Base-by-base conservation (phyloP, 805 yeast genomes). In the Saturnispora serradocipensis region DNA sequence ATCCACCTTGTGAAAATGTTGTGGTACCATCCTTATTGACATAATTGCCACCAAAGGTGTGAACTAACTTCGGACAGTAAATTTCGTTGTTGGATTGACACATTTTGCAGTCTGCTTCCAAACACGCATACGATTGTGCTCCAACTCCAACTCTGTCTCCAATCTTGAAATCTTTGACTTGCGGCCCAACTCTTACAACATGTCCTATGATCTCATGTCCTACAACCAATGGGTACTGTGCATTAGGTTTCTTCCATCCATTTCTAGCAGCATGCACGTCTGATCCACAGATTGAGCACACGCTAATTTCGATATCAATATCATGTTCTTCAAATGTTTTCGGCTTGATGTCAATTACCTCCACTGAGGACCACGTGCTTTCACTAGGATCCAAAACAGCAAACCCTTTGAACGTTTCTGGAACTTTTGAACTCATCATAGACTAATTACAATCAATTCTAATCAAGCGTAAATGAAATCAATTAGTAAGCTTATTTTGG, bases 71-170 rank as follows among this genome's bases (percentile, higher is more conserved):
- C 2, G 69, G 66, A 56, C 76, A 72, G 56, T 69, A 67, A 30
- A 59, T 61, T 51, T 82, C 84, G 62, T 81, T 74, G 58, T 71
- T 73, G 38, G 61, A 55, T 22, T 71, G 63, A 73, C 89, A 87
- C 61, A 80, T 72, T 46, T 71, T 61, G 69, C 95, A 87, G 15
- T 76, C 68, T 25, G 46, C 32, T 43, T 57, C 46, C 51, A 73
- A 66, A 70, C 95, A 86, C 38, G 85, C 71, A 53, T 68, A 70
- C 25, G 75, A 71, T 61, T 78, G 82, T 25, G 93, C 91, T 59
- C 95, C 95, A 47, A 85, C 75, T 50, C 91, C 95, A 27, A 85
- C 93, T 57, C 88, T 73, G 57, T 87, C 83, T 51, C 95, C 95
- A 18, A 82, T 64, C 62, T 73, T 77, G 69, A 67, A 73, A 49